Percentiles rank a stretch among this genome's conserved stretches.
phyloP scores from a whole-genome alignment of 2,329 filamentous ascomycete genomes.

The Ophiostoma montium region DNA sequence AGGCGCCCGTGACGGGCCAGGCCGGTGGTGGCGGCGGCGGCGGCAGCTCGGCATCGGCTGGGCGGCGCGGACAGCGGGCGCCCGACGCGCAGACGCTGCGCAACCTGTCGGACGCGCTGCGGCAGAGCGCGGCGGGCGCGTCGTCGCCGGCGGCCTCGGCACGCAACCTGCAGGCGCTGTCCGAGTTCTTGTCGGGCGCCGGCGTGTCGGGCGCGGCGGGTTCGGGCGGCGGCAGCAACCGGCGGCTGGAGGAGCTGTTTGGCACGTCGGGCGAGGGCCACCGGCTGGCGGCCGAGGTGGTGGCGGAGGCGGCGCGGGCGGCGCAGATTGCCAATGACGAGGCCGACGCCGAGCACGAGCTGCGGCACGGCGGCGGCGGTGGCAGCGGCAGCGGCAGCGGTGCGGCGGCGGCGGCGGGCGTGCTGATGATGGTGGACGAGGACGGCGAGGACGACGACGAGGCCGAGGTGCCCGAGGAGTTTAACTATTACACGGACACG shows the following conservation, averaged over 20 bases:
- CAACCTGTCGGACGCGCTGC: slow-evolving; percentile 16
- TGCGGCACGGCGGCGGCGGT: slow-evolving; percentile 38
- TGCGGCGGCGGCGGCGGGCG: slow-evolving; percentile 47
- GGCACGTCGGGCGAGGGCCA: neutral
- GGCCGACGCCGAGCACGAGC: slow-evolving; percentile 8
- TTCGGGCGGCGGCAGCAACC: slow-evolving; percentile 11
- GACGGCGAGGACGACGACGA: slow-evolving; percentile 62
- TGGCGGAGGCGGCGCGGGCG: slow-evolving; percentile 6
- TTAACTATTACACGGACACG: slow-evolving; percentile 66
- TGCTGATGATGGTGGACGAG: slow-evolving; percentile 76
- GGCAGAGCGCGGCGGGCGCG: slow-evolving; percentile 12
- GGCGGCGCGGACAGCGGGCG: slow-evolving; percentile 10
- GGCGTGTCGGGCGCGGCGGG: neutral
- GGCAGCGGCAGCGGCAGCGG: slow-evolving; percentile 18
- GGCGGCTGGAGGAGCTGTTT: neutral
- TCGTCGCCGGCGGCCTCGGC: slow-evolving; percentile 17
- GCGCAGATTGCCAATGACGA: slow-evolving; percentile 11
- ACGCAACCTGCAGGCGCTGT: neutral
- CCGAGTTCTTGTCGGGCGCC: neutral
- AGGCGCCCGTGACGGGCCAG: slow-evolving; percentile 38
- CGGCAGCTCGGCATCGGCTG: neutral
- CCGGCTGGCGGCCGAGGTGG: slow-evolving; percentile 7
- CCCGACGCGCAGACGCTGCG: slow-evolving; percentile 8
- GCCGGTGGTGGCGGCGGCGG: slow-evolving; percentile 10
- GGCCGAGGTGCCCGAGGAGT: slow-evolving; percentile 54